phyloP scores from a whole-genome alignment of 1,284 basidiomycete species.

The Heterobasidion parviporum region DNA sequence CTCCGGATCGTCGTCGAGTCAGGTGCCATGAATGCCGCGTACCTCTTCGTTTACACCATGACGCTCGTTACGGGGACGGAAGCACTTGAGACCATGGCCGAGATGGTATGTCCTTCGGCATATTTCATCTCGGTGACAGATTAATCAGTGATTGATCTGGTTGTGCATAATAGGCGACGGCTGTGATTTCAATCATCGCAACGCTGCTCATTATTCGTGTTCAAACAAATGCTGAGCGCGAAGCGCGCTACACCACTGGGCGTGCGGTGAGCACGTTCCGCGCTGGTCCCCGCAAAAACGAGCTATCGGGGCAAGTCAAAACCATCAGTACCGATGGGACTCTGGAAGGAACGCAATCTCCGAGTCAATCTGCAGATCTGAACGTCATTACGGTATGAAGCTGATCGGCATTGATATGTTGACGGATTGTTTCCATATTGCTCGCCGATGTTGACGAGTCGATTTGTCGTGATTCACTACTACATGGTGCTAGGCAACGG shows the following conservation, averaged over 20 bases:
- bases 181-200: conserved; percentile 9
- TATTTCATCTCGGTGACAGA: neutral
- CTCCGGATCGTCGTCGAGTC: conserved; percentile 12
- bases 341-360: neutral
- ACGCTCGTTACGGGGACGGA: conserved; percentile 6
- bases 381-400: neutral
- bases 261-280: neutral
- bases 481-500: no score
- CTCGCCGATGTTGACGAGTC: no score
- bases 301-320: neutral
- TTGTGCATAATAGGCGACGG: conserved; percentile 6
- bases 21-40: conserved; percentile 12
- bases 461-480: no score
- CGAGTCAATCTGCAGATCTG: neutral
- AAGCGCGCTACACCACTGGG: neutral
- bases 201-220: neutral
- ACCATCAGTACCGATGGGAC: neutral
- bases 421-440: no score
- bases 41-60: conserved; percentile 11
- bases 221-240: neutral
- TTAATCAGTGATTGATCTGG: no score
- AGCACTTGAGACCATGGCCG: conserved; percentile 12
- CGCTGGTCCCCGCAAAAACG: neutral
- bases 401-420: no score
- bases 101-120: conserved; percentile 7